Evolutionary conservation across 1,139 yeast genomes (phyloP), one percentile per base, ranked within the genome.

Genomic region (Saccharomycopsis hybrid): DNA sequence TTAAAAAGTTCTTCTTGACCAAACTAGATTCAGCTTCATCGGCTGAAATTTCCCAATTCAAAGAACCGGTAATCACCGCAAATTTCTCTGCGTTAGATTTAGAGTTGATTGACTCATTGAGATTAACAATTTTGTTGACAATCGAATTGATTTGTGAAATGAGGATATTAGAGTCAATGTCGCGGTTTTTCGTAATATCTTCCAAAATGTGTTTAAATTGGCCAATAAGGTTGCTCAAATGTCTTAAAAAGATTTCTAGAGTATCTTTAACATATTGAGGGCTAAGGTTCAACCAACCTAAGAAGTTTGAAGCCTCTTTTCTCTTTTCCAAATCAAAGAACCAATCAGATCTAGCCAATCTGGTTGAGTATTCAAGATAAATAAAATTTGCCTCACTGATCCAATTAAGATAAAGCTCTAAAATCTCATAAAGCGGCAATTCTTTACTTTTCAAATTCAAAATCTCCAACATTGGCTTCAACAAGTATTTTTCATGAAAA

Each of bases 381-480:
- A 52, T 44, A 28, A 50, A 50, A 33, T 41, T 49, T 2, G 51
- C 48, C 28, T 50, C 55, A 11, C 37, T 36, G 24, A 50, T 38
- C 55, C 55, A 52, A n/a, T 39, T 37, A 8, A 18, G 8, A 41
- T 50, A 52, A 9, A 50, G 33, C 4, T 41, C 45, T 29, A 52
- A 40, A 1, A 52, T 49, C 33, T 47, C 53, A 44, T 46, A 47
- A 30, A 52, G 32, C 25, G 53, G 53, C 13, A 47, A 41, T 8
- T 41, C 39, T 32, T 43, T 49, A 29, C 53, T 46, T 18, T 49
- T 39, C 33, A 43, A 30, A 37, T 52, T 52, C 35, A 50, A 31
- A 25, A 52, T 41, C 38, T 52, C 53, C 24, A 52, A 37, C 55
- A 52, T 52, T 5, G 55, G 55, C 24, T 41, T 50, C 39, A 49